Conservation (phyloP, 768 basidiomycete genomes). For the Ephemerocybe angulata region DNA sequence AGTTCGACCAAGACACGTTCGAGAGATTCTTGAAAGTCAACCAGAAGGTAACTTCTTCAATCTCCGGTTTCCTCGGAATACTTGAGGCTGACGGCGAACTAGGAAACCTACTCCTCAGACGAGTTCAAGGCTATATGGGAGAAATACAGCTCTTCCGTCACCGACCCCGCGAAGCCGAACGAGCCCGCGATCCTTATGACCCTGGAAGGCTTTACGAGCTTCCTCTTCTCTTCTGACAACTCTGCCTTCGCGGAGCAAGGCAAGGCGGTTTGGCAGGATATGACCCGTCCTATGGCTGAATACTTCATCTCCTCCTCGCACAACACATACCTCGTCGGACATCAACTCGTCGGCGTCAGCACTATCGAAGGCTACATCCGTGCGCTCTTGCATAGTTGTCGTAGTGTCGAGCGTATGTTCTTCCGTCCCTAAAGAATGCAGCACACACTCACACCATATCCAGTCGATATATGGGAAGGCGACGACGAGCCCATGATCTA, state of each 20-base stretch:
- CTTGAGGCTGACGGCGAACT: slow-evolving; percentile 1
- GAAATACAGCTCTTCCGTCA: slow-evolving; percentile 27
- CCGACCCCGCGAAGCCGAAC: slow-evolving; percentile 13
- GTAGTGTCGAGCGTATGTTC: slow-evolving; percentile 86
- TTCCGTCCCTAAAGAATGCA: not conserved
- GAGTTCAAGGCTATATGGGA: slow-evolving; percentile 34
- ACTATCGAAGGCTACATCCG: slow-evolving; percentile 93
- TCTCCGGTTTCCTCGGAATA: not conserved
- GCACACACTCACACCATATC: not conserved
- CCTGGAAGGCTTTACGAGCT: slow-evolving; percentile 67
- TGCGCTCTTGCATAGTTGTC: slow-evolving; percentile 81
- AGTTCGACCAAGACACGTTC: slow-evolving; percentile 42
- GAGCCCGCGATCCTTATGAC: slow-evolving; percentile 33
- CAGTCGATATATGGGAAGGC: slow-evolving; percentile 93
- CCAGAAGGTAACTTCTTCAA: slow-evolving; percentile 36
- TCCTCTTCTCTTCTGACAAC: slow-evolving; percentile 81
- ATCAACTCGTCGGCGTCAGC: slow-evolving; percentile 83
- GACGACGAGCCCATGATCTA: slow-evolving; percentile 80
- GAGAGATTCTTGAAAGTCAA: slow-evolving; percentile 41
- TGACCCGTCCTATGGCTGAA: slow-evolving; percentile 83
- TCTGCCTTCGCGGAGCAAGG: slow-evolving; percentile 42
- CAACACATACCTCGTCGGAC: slow-evolving; percentile 87
- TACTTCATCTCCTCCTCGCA: slow-evolving; percentile 91
- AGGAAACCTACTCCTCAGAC: slow-evolving; percentile 33
- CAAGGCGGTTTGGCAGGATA: slow-evolving; percentile 64